Percentiles rank a stretch among this genome's conserved stretches.
These are phyloP conservation scores for Phlebopus sp. DNA, from an alignment of 1,284 basidiomycete species.

Conservation along the genomic window DNA sequence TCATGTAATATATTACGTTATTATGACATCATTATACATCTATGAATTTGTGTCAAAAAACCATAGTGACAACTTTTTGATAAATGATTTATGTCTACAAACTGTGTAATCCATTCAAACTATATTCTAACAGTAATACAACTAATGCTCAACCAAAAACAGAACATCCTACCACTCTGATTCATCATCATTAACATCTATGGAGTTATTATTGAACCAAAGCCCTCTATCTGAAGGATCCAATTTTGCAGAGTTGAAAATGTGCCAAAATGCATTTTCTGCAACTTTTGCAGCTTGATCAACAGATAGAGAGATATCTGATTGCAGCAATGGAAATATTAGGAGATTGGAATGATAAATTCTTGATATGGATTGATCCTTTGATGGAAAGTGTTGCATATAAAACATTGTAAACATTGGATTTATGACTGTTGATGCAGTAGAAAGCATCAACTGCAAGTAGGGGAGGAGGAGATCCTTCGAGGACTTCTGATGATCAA, in stretches of 20 bases:
- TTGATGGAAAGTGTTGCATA: conserved; percentile 36
- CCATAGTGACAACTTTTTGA: too few species aligned
- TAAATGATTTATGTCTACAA: too few species aligned
- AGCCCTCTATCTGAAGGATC: conserved; percentile 3
- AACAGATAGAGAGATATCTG: conserved; percentile 50
- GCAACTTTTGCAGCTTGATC: conserved; percentile 59
- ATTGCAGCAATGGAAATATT: conserved; percentile 37
- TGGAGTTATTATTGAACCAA: conserved; percentile 10
- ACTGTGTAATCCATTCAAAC: too few species aligned
- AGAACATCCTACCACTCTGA: not conserved
- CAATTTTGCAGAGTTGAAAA: conserved; percentile 3
- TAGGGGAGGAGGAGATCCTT: conserved; percentile 60
- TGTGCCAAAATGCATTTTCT: conserved; percentile 61
- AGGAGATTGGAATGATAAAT: conserved; percentile 29
- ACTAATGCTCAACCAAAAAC: too few species aligned
- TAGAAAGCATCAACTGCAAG: conserved; percentile 46
- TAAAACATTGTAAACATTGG: conserved; percentile 57
- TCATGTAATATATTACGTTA: too few species aligned
- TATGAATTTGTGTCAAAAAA: too few species aligned
- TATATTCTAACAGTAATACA: too few species aligned
- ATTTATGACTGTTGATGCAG: conserved; percentile 26
- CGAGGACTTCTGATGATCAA: conserved; percentile 30
- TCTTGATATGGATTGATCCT: conserved; percentile 2
- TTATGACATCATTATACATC: too few species aligned
- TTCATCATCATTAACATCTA: not conserved